Percentiles rank a stretch among this genome's conserved stretches.
Evolutionary conservation across 768 basidiomycete species (phyloP).

Genomic region (Amyloporia xantha): DNA sequence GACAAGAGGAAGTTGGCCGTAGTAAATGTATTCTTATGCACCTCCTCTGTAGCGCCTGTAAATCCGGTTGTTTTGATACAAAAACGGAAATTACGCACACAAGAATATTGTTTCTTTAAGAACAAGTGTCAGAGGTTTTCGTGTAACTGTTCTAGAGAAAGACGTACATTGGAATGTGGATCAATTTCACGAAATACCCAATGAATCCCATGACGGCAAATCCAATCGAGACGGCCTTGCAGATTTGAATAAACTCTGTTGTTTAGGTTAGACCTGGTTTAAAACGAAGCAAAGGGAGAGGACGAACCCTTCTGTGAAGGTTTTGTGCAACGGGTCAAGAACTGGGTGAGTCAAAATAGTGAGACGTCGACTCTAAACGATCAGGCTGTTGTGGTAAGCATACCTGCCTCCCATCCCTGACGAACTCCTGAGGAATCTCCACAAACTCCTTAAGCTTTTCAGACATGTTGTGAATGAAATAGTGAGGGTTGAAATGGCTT

Average conservation of each 20-base stretch:
- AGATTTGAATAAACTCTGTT: conserved; percentile 90
- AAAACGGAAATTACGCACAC: conserved; percentile 62
- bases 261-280: conserved; percentile 25
- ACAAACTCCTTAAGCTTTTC: conserved; percentile 87
- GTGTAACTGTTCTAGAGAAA: neutral
- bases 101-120: conserved; percentile 88
- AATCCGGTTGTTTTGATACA: too few relatives aligned
- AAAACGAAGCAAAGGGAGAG: neutral
- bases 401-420: conserved; percentile 91
- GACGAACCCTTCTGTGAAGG: conserved; percentile 84
- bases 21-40: conserved; percentile 53
- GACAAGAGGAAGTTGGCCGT: too few relatives aligned
- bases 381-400: conserved; percentile 22
- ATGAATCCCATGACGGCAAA: conserved; percentile 99
- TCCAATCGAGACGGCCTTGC: conserved; percentile 92
- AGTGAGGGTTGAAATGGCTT: conserved; percentile 12
- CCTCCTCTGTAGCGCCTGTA: conserved; percentile 54
- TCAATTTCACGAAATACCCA: conserved; percentile 97
- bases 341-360: conserved; percentile 44
- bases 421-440: conserved; percentile 87
- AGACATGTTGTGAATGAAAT: conserved; percentile 52
- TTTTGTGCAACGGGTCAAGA: conserved; percentile 95
- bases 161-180: conserved; percentile 96
- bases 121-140: conserved; percentile 1
- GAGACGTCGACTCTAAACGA: neutral